Evolutionary conservation across 2,329 filamentous ascomycete genomes (phyloP).

Genomic region (Sporothrix pallida): DNA sequence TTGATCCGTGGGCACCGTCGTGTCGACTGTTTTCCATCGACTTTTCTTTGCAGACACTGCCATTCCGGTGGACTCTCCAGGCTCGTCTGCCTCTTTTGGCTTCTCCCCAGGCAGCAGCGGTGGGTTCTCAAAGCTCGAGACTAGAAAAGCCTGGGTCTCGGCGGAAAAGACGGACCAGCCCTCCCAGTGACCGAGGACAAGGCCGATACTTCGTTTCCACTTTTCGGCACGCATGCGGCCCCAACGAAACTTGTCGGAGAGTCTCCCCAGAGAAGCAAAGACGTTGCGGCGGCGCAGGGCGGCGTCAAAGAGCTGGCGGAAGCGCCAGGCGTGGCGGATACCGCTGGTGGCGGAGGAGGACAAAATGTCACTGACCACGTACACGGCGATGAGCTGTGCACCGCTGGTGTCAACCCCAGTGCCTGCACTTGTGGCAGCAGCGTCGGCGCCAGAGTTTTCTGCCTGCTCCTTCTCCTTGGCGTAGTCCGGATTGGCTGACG

Average conservation of each 20-base stretch:
- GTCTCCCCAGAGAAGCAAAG: conserved; percentile 75
- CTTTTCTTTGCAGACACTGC: conserved; percentile 48
- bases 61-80: conserved; percentile 1
- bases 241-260: conserved; percentile 76
- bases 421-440: too few relatives aligned
- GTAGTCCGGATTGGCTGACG: conserved; percentile 68
- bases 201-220: conserved; percentile 77
- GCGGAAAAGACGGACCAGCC: conserved; percentile 75
- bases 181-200: conserved; percentile 74
- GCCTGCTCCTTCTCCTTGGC: too few relatives aligned
- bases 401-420: conserved; percentile 64
- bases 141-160: conserved; percentile 74
- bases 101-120: conserved; percentile 51
- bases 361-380: conserved; percentile 77
- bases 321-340: conserved; percentile 85
- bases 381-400: conserved; percentile 79
- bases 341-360: conserved; percentile 77
- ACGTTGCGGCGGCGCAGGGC: conserved; percentile 70
- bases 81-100: conserved; percentile 37
- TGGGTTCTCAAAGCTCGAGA: conserved; percentile 72
- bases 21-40: conserved; percentile 60
- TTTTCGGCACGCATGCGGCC: conserved; percentile 82
- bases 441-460: too few relatives aligned
- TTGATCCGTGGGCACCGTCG: conserved; percentile 33
- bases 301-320: conserved; percentile 77